A percentile compares a stretch with the other conserved stretches of the same genome.
Conservation (phyloP, 305 asterid genomes). For the Coffea humblotiana region DNA sequence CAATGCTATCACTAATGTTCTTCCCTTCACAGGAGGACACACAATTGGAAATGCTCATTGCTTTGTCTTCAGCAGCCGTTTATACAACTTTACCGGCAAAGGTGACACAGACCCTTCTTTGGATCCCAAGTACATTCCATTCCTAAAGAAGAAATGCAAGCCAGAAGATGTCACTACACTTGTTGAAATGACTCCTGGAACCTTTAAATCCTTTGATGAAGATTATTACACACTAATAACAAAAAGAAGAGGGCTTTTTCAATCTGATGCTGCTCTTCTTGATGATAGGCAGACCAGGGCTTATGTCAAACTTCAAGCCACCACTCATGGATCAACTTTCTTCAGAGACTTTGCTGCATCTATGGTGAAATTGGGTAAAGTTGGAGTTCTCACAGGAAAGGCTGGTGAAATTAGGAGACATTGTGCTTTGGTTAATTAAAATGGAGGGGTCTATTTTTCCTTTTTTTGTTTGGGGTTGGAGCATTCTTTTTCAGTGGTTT, state of each 20-base stretch:
- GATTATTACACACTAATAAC: not conserved
- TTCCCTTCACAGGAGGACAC: no score
- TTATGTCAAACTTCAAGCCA: not conserved
- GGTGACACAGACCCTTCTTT: slow-evolving; percentile 22
- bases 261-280: not conserved
- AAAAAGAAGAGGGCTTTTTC: not conserved
- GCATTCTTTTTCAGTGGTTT: not conserved
- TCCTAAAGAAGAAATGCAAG: slow-evolving; percentile 25
- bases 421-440: not conserved
- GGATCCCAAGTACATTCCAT: slow-evolving; percentile 20
- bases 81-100: slow-evolving; percentile 52
- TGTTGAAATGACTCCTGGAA: slow-evolving; percentile 60
- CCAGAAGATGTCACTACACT: slow-evolving; percentile 37
- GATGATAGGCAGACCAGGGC: not conserved
- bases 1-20: no score
- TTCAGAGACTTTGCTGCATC: not conserved
- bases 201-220: slow-evolving; percentile 33
- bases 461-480: no score
- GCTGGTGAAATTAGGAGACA: not conserved
- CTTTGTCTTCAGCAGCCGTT: slow-evolving; percentile 40
- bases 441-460: not conserved
- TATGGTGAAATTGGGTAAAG: not conserved
- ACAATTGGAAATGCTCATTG: slow-evolving; percentile 48
- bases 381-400: not conserved
- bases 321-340: not conserved